Conservation (phyloP, 345 rosid species). For the Ceriops zippeliana region DNA sequence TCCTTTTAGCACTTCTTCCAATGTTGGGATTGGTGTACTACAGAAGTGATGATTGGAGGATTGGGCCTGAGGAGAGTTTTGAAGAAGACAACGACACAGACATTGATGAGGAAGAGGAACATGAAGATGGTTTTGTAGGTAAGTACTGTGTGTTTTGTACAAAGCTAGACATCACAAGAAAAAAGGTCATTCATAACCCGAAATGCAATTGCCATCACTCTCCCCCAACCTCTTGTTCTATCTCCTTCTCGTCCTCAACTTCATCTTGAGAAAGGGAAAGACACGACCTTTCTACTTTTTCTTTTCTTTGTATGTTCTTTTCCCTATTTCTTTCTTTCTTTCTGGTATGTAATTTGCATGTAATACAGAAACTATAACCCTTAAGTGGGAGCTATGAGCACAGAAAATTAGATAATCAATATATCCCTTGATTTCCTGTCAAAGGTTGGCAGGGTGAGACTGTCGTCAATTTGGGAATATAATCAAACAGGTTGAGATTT, state of each 20-base stretch:
- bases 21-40: constrained; percentile 39
- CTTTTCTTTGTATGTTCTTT: constrained; percentile 4
- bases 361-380: constrained; percentile 16
- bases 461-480: constrained; percentile 19
- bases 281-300: background rate
- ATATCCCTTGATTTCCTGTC: background rate
- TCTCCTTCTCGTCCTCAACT: constrained; percentile 35
- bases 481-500: constrained; percentile 14
- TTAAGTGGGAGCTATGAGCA: constrained; percentile 4
- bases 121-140: constrained; percentile 21
- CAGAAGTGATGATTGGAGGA: constrained; percentile 28
- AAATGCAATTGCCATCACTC: constrained; percentile 47
- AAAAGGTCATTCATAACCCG: constrained; percentile 41
- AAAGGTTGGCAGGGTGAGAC: background rate
- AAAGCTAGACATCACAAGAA: constrained; percentile 44
- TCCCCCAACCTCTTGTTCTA: constrained; percentile 36
- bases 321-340: background rate
- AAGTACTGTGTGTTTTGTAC: constrained; percentile 63
- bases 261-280: constrained; percentile 9
- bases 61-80: constrained; percentile 25
- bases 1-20: constrained; percentile 42
- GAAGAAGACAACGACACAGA: constrained; percentile 19
- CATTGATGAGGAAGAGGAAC: constrained; percentile 6
- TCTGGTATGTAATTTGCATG: constrained; percentile 20
- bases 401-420: background rate